Evolutionary conservation across 2,329 filamentous ascomycete genomes (phyloP).

Genomic region (Talaromyces marneffei): DNA sequence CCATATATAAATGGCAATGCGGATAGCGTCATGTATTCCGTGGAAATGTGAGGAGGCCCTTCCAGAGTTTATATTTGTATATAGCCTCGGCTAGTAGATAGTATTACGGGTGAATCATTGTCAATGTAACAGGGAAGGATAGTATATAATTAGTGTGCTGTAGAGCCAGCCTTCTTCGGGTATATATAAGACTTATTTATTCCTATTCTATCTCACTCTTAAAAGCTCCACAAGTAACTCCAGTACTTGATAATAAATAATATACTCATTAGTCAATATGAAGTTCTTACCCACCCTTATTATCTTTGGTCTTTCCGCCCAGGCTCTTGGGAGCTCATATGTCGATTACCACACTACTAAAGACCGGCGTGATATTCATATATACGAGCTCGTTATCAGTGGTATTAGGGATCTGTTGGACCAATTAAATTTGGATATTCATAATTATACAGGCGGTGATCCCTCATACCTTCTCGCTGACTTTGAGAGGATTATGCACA

Average conservation of each 20-base stretch:
- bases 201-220: not conserved
- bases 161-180: not conserved
- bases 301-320: constrained; percentile 15
- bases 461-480: constrained; percentile 16
- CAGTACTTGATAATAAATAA: not conserved
- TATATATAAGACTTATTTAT: constrained; percentile 1
- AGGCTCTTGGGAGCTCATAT: constrained; percentile 12
- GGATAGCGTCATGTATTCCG: no score
- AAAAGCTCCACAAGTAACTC: not conserved
- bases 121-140: not conserved
- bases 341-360: constrained; percentile 8
- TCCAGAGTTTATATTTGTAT: not conserved
- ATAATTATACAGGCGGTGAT: constrained; percentile 23
- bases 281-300: constrained; percentile 16
- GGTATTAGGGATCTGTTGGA: constrained; percentile 18
- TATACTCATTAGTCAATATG: constrained; percentile 16
- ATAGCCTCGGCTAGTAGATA: constrained; percentile 4
- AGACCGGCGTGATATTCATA: no score
- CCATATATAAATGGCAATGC: no score
- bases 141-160: constrained; percentile 3
- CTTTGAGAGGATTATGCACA: constrained; percentile 21
- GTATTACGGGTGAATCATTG: not conserved
- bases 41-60: no score
- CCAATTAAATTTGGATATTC: constrained; percentile 24
- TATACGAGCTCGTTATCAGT: constrained; percentile 7